Percentiles rank a stretch among this genome's conserved stretches.
Evolutionary conservation across 2,329 filamentous ascomycete genomes (phyloP).

Genomic region (Claviceps sp.): DNA sequence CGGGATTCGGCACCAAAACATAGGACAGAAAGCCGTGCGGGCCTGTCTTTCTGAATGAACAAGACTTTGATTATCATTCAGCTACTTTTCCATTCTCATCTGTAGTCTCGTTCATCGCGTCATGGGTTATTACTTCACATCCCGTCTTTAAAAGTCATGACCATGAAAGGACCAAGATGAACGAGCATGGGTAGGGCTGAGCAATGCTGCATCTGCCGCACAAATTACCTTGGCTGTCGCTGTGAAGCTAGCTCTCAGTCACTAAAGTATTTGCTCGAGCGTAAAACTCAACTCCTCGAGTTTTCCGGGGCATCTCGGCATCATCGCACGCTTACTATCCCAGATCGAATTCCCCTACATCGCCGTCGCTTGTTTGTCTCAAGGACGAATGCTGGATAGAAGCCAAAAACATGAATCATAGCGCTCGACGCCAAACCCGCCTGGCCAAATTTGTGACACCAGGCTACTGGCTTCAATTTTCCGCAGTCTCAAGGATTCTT

Average conservation of each 20-base stretch:
- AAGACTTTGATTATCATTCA: neutral
- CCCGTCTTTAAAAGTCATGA: neutral
- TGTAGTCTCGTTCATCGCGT: neutral
- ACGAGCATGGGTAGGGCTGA: neutral
- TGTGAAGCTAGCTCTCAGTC: neutral
- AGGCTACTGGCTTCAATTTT: neutral
- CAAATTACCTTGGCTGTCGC: neutral
- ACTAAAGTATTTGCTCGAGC: neutral
- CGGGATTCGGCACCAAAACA: too few species aligned
- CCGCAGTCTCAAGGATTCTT: neutral
- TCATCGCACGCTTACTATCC: neutral
- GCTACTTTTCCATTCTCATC: neutral
- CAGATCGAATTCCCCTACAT: neutral
- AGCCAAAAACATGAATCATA: neutral
- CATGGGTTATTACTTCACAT: neutral
- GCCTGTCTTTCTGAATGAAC: neutral
- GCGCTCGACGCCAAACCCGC: neutral
- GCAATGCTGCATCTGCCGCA: neutral
- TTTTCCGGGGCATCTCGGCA: too few species aligned
- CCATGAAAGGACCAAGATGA: neutral
- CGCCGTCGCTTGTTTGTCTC: neutral
- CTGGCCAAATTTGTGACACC: neutral
- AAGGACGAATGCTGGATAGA: neutral
- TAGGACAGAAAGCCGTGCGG: neutral
- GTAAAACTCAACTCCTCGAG: neutral